Evolutionary conservation across 2,329 filamentous ascomycete species (phyloP).

Genomic region (Neurospora sp.): DNA sequence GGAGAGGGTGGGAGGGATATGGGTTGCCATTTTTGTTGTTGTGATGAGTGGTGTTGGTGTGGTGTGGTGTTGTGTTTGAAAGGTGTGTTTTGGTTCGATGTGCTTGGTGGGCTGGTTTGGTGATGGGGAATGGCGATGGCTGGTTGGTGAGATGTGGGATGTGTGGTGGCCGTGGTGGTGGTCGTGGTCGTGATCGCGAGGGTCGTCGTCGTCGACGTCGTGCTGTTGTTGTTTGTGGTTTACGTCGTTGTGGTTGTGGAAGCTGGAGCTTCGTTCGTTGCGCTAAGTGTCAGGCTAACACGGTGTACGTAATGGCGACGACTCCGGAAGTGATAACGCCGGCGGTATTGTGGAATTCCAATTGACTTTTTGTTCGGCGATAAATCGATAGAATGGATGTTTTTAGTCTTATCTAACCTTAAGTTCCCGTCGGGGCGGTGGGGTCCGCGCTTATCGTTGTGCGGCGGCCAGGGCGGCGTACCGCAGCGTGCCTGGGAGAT

Average conservation of each 20-base stretch:
- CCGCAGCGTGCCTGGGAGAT: not conserved
- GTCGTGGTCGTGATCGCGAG: not conserved
- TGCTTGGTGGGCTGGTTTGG: not conserved
- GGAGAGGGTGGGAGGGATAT: conserved; percentile 55
- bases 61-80: not conserved
- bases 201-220: not conserved
- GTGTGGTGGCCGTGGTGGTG: too few species aligned
- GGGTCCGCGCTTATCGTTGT: not conserved
- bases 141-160: not conserved
- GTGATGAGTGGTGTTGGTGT: conserved; percentile 16
- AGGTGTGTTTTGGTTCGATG: not conserved
- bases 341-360: not conserved
- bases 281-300: not conserved
- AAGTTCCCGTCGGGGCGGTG: not conserved
- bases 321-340: not conserved
- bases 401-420: not conserved
- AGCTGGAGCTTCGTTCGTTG: not conserved
- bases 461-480: not conserved
- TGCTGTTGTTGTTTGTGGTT: too few species aligned
- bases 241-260: not conserved
- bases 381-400: not conserved
- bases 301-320: not conserved
- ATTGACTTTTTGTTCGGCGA: not conserved
- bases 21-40: conserved; percentile 25
- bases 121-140: too few species aligned